Evolutionary conservation across 2,329 filamentous ascomycete genomes (phyloP), one percentile per base, ranked within the genome.

Genomic region (Talaromyces piceae): DNA sequence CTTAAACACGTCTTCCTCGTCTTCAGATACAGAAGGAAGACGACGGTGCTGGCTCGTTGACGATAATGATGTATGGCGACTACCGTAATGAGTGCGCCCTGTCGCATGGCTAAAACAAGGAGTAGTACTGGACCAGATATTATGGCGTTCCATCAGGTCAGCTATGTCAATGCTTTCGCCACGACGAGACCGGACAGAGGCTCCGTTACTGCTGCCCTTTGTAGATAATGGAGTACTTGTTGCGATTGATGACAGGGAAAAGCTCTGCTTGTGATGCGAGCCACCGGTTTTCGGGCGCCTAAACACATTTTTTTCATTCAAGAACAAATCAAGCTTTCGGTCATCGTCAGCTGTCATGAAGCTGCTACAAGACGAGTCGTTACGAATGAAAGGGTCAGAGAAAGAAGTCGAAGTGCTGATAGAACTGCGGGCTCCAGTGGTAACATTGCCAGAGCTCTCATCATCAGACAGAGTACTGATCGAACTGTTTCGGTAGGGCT

Each of bases 1-100:
- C 26, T 44, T 53, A 16, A 53, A 46, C 1, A 39, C 26, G 25
- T 53, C 51, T 26, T 49, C 51, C 18, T 53, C 51, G n/a, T 52
- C 45, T 18, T 52, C 50, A 13, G 50, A 52, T 12, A 52, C 25
- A 18, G 47, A 39, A 13, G 50, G 33, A 27, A 52, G 50, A 8
- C 50, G 39, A 37, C 45, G 16, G 11, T 52, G 50, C 20, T 52
- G 50, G 9, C 50, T 47, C 2, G 45, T 20, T 13, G 50, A 52
- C 13, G 39, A 41, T 5, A 30, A 27, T 4, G 50, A 39, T 13
- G 25, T 47, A 31, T 48, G 50, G 22, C 50, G 50, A 27, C 45
- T 45, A 30, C 37, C 31, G 26, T 25, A 41, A 13, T 26, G 39
- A 43, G 28, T 45, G 31, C 50, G 45, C 13, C 23, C n/a, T 2